These are phyloP conservation scores for Ambrosiella xylebori DNA, from an alignment of 2,329 filamentous ascomycete species.

Conservation along the genomic window DNA sequence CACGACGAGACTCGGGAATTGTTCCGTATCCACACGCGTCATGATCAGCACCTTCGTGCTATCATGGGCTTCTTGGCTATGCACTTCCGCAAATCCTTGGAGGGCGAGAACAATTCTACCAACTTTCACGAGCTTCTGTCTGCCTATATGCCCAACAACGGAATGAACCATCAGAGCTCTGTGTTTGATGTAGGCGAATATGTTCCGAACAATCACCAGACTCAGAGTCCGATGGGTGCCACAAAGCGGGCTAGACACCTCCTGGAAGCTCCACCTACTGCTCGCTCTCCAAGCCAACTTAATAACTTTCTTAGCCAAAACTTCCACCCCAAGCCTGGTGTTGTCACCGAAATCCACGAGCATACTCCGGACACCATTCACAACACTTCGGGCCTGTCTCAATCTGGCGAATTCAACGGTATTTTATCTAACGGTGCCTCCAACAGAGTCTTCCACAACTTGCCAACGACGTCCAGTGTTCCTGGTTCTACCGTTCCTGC, in stretches of 20 bases:
- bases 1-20: slow-evolving; percentile 14
- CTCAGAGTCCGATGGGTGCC: slow-evolving; percentile 25
- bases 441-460: neutral
- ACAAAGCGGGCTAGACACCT: slow-evolving; percentile 36
- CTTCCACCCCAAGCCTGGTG: slow-evolving; percentile 28
- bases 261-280: slow-evolving; percentile 28
- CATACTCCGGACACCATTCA: slow-evolving; percentile 21
- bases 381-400: neutral
- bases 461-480: slow-evolving; percentile 16
- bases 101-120: slow-evolving; percentile 55
- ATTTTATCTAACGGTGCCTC: neutral
- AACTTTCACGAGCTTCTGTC: slow-evolving; percentile 75
- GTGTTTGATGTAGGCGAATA: slow-evolving; percentile 46
- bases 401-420: neutral
- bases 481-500: neutral
- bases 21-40: slow-evolving; percentile 42
- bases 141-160: slow-evolving; percentile 48
- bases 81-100: slow-evolving; percentile 84
- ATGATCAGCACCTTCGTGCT: slow-evolving; percentile 97
- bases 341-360: slow-evolving; percentile 45
- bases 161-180: slow-evolving; percentile 29
- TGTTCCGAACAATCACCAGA: slow-evolving; percentile 26
- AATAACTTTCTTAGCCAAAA: slow-evolving; percentile 15
- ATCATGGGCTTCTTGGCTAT: slow-evolving; percentile 94
- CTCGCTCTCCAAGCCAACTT: slow-evolving; percentile 13